A percentile compares a stretch with the other conserved stretches of the same genome.
phyloP scores from a whole-genome alignment of 2,329 filamentous ascomycete species.

The Triangularia verruculosa region DNA sequence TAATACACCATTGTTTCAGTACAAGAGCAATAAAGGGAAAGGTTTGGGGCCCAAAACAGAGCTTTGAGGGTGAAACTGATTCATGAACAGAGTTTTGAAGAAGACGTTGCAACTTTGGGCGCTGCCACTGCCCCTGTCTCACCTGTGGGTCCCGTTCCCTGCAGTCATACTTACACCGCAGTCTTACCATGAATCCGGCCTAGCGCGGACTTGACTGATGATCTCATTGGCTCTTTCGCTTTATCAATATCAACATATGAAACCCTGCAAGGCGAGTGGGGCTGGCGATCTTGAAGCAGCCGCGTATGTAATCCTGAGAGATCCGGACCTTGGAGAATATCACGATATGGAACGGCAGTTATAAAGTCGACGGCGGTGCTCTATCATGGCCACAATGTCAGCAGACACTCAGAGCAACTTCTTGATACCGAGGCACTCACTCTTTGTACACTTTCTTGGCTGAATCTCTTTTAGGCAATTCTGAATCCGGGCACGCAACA shows the following conservation, averaged over 20 bases:
- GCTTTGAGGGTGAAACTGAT: neutral
- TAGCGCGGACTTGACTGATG: neutral
- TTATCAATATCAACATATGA: neutral
- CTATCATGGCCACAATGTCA: neutral
- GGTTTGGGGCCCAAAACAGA: neutral
- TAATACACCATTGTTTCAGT: neutral
- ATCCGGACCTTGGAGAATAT: neutral
- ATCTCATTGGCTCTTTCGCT: neutral
- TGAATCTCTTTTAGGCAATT: neutral
- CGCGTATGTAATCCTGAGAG: neutral
- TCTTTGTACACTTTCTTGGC: too few relatives aligned
- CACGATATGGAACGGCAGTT: neutral
- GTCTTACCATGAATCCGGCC: neutral
- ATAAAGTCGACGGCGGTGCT: neutral
- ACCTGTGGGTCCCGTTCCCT: neutral
- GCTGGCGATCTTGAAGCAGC: neutral
- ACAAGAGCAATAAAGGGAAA: neutral
- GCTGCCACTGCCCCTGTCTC: neutral
- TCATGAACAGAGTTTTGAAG: neutral
- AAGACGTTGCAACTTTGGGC: neutral
- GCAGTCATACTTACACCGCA: neutral
- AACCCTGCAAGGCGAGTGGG: neutral
- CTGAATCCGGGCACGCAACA: neutral
- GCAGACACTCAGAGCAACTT: neutral
- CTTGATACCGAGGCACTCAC: too few relatives aligned